Conservation (phyloP, 2,329 filamentous ascomycete species). For the Colletotrichum sublineola region DNA sequence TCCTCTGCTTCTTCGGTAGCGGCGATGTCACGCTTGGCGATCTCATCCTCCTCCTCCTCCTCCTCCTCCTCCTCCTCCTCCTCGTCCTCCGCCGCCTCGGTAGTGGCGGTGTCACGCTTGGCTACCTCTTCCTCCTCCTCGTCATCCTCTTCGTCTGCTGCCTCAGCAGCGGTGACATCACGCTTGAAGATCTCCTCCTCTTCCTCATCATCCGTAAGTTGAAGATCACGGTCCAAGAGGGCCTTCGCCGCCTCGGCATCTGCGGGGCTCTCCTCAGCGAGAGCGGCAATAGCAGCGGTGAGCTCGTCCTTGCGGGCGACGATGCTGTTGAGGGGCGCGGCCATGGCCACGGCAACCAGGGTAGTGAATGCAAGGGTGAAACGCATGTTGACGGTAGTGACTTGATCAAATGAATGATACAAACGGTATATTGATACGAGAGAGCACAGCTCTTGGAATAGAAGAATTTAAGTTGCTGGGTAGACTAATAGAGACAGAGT, state of each 20-base stretch:
- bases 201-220: background rate
- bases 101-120: constrained; percentile 4
- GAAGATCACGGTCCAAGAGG: constrained; percentile 17
- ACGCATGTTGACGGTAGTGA: constrained; percentile 27
- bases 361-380: constrained; percentile 36
- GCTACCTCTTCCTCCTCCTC: constrained; percentile 20
- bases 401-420: background rate
- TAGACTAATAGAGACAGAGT: constrained; percentile 6
- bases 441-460: constrained; percentile 26
- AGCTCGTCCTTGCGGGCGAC: constrained; percentile 23
- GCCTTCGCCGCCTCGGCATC: constrained; percentile 20
- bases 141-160: background rate
- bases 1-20: background rate
- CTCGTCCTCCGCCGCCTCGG: background rate
- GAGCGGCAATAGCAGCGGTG: constrained; percentile 16
- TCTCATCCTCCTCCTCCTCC: constrained; percentile 16
- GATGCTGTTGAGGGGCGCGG: constrained; percentile 26
- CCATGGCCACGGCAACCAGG: constrained; percentile 32
- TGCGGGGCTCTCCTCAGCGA: constrained; percentile 27
- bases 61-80: constrained; percentile 15
- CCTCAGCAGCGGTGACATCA: background rate
- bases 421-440: background rate
- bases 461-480: background rate
- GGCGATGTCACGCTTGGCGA: constrained; percentile 2
- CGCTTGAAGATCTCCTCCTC: constrained; percentile 23